Evolutionary conservation across 352 stramenopile genomes (phyloP).

Genomic region (Pythium brassicae): DNA sequence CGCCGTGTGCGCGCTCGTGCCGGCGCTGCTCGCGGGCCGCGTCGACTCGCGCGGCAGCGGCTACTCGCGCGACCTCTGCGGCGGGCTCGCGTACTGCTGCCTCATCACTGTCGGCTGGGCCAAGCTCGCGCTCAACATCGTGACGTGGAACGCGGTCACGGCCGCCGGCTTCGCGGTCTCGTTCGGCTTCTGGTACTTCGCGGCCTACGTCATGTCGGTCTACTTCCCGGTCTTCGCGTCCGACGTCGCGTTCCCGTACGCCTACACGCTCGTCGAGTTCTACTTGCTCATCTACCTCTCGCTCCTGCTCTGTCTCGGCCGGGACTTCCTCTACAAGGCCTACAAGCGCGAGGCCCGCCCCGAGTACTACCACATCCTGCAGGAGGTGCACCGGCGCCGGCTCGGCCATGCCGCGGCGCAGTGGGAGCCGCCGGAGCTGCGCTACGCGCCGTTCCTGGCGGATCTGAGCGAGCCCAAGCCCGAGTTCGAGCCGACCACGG

Average conservation of each 20-base stretch:
- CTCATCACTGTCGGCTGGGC: conserved; percentile 77
- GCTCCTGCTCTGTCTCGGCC: conserved; percentile 64
- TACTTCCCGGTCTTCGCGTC: conserved; percentile 49
- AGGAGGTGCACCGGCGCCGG: conserved; percentile 60
- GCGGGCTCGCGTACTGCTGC: conserved; percentile 71
- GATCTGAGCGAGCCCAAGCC: conserved; percentile 57
- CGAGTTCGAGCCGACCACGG: conserved; percentile 34
- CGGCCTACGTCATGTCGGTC: conserved; percentile 54
- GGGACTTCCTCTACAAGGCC: conserved; percentile 81
- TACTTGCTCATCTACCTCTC: conserved; percentile 73
- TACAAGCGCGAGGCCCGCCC: conserved; percentile 81
- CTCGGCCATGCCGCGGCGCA: conserved; percentile 35
- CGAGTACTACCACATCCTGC: conserved; percentile 87
- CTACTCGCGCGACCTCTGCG: conserved; percentile 66
- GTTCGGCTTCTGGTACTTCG: conserved; percentile 75
- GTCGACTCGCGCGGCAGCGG: conserved; percentile 59
- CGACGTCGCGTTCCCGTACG: conserved; percentile 76
- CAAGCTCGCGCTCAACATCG: conserved; percentile 82
- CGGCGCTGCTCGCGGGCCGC: conserved; percentile 46
- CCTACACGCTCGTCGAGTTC: conserved; percentile 68
- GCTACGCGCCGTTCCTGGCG: conserved; percentile 68
- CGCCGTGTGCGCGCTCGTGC: conserved; percentile 61
- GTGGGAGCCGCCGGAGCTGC: conserved; percentile 60
- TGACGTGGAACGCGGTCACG: conserved; percentile 74
- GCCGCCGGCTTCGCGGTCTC: conserved; percentile 50